Percentiles rank a stretch among this genome's conserved stretches.
Evolutionary conservation across 225 moss, liverwort and hornwort species (phyloP).

Genomic region (Neckera pumila): DNA sequence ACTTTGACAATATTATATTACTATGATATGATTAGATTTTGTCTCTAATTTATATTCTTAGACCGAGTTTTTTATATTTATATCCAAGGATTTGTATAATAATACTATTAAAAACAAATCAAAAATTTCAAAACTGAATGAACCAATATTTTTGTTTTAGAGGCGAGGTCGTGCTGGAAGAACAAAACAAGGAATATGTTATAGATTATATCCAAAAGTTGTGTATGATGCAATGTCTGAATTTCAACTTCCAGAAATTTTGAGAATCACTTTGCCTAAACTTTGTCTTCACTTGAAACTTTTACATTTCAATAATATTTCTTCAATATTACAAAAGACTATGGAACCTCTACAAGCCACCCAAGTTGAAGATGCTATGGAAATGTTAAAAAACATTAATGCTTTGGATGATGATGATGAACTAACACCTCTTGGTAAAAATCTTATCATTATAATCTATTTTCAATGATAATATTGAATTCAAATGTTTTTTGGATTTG

Average conservation of each 20-base stretch:
- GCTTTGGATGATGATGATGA: slow-evolving; percentile 46
- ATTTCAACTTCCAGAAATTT: slow-evolving; percentile 76
- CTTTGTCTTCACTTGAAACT: slow-evolving; percentile 73
- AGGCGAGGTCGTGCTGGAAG: slow-evolving; percentile 74
- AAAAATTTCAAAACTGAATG: not conserved
- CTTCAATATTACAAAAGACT: slow-evolving; percentile 38
- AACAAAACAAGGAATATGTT: slow-evolving; percentile 52
- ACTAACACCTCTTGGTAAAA: slow-evolving; percentile 62
- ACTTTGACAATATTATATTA: too few species aligned
- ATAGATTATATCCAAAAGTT: slow-evolving; percentile 60
- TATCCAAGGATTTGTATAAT: not conserved
- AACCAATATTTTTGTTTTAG: not conserved
- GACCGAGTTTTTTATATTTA: not conserved
- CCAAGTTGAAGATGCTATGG: slow-evolving; percentile 52
- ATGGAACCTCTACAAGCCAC: slow-evolving; percentile 52
- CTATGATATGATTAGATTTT: too few species aligned
- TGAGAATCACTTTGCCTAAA: slow-evolving; percentile 51
- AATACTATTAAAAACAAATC: rapidly evolving
- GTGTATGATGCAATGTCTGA: slow-evolving; percentile 59
- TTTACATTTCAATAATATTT: slow-evolving; percentile 28
- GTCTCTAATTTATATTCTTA: too few species aligned
- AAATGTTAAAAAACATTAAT: slow-evolving; percentile 52
- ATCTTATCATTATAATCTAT: not conserved
- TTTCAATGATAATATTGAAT: too few species aligned
- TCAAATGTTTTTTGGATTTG: not conserved